phyloP scores from a whole-genome alignment of 495 filamentous ascomycete species.

The Trichoderma gamsii region DNA sequence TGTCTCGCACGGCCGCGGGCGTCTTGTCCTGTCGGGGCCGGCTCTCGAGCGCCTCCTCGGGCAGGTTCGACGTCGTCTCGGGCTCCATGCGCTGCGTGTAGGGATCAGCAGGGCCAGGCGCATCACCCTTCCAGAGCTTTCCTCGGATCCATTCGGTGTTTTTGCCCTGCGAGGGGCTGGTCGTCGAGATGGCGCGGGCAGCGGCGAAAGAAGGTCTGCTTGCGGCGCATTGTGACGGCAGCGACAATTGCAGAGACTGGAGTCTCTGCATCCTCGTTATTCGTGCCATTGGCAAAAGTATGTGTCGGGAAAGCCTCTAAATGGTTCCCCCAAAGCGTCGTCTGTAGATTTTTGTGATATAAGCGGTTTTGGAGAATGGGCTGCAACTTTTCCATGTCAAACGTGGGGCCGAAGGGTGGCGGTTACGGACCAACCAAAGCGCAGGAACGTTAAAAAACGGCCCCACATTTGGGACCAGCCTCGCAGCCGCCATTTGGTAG shows the following conservation, averaged over 20 bases:
- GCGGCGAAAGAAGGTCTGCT: not conserved
- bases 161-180: slow-evolving; percentile 1
- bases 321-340: not conserved
- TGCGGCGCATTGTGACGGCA: not conserved
- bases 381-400: slow-evolving; percentile 2
- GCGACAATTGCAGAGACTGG: not conserved
- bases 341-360: not conserved
- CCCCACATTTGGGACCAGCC: not conserved
- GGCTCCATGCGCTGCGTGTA: slow-evolving; percentile 12
- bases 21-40: slow-evolving; percentile 11
- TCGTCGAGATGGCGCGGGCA: slow-evolving; percentile 16
- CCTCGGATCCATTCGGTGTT: slow-evolving; percentile 11
- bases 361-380: not conserved
- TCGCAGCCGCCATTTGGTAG: not conserved
- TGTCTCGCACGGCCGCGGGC: slow-evolving; percentile 6
- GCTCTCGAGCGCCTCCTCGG: slow-evolving; percentile 10
- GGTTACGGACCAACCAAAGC: not conserved
- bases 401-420: not conserved
- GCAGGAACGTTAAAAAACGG: not conserved
- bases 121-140: slow-evolving; percentile 12
- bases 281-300: slow-evolving; percentile 11
- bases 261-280: slow-evolving; percentile 14
- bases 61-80: slow-evolving; percentile 5
- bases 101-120: slow-evolving; percentile 8
- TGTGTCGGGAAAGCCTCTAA: not conserved